A percentile compares a stretch with the other conserved stretches of the same genome.
Evolutionary conservation across 345 rosid genomes (phyloP).

Genomic region (Hibiscus trionum): DNA sequence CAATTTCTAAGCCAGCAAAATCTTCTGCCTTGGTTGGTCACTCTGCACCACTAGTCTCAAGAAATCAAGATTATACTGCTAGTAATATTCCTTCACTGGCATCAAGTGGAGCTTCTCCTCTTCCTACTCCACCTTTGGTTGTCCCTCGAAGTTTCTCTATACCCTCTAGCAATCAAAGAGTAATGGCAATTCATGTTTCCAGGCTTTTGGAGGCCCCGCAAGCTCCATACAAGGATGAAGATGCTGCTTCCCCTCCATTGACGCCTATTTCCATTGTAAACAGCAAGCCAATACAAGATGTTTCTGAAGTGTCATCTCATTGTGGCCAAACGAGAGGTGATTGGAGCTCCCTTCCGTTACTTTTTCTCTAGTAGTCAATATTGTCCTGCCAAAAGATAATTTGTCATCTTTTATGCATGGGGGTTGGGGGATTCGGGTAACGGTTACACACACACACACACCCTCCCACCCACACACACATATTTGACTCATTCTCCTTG

Average conservation of each 20-base stretch:
- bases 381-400: neutral
- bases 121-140: slow-evolving; percentile 66
- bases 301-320: slow-evolving; percentile 36
- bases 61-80: slow-evolving; percentile 53
- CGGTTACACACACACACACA: neutral
- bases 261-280: slow-evolving; percentile 59
- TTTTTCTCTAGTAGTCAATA: neutral
- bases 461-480: neutral
- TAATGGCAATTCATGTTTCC: slow-evolving; percentile 37
- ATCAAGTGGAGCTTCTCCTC: slow-evolving; percentile 54
- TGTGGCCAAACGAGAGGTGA: slow-evolving; percentile 72
- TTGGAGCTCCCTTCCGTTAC: neutral
- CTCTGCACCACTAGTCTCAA: slow-evolving; percentile 68
- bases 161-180: slow-evolving; percentile 78
- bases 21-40: slow-evolving; percentile 50
- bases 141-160: slow-evolving; percentile 77
- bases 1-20: slow-evolving; percentile 45
- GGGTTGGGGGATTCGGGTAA: neutral
- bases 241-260: slow-evolving; percentile 63
- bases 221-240: slow-evolving; percentile 30
- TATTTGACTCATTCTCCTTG: neutral
- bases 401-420: neutral
- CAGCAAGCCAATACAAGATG: slow-evolving; percentile 25
- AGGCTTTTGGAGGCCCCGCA: slow-evolving; percentile 35
- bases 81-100: slow-evolving; percentile 28